A percentile compares a stretch with the other conserved stretches of the same genome.
Conservation (phyloP, 2,329 filamentous ascomycete species). For the Epichloe glyceriae region DNA sequence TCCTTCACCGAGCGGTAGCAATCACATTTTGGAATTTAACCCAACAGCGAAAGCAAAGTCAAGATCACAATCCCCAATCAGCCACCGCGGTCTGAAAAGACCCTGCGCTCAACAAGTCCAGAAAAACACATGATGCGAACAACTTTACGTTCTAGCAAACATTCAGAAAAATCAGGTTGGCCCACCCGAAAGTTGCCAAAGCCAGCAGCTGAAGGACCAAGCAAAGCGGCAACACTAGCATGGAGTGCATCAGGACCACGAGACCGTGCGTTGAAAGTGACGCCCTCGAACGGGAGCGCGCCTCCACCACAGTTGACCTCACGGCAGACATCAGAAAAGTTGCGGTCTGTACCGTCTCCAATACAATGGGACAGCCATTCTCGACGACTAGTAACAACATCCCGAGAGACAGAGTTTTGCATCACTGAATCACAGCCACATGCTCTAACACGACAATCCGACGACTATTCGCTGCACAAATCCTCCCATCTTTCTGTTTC, state of each 20-base stretch:
- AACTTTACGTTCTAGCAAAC: conserved; percentile 40
- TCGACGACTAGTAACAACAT: conserved; percentile 32
- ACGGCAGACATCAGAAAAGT: conserved; percentile 19
- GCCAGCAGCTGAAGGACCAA: conserved; percentile 38
- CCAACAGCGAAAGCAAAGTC: conserved; percentile 11
- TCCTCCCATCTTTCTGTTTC: conserved; percentile 39
- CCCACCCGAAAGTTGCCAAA: conserved; percentile 28
- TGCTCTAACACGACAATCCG: conserved; percentile 22
- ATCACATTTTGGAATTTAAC: conserved; percentile 9
- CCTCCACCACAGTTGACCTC: conserved; percentile 10
- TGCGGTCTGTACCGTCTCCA: conserved; percentile 19
- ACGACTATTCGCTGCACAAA: conserved; percentile 24
- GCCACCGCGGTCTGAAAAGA: conserved; percentile 22
- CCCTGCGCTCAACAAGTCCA: conserved; percentile 39
- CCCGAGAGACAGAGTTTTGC: conserved; percentile 20
- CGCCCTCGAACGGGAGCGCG: conserved; percentile 13
- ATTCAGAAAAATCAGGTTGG: conserved; percentile 29
- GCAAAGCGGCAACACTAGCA: conserved; percentile 50
- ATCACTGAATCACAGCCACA: conserved; percentile 16
- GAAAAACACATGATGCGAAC: conserved; percentile 51
- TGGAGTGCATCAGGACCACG: conserved; percentile 37
- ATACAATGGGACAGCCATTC: conserved; percentile 43
- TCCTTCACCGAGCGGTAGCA: conserved; percentile 15
- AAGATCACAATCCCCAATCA: conserved; percentile 21
- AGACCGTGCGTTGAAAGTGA: conserved; percentile 20